Base-by-base conservation (phyloP, 2,329 filamentous ascomycete genomes). In the Penicillium sp. region DNA sequence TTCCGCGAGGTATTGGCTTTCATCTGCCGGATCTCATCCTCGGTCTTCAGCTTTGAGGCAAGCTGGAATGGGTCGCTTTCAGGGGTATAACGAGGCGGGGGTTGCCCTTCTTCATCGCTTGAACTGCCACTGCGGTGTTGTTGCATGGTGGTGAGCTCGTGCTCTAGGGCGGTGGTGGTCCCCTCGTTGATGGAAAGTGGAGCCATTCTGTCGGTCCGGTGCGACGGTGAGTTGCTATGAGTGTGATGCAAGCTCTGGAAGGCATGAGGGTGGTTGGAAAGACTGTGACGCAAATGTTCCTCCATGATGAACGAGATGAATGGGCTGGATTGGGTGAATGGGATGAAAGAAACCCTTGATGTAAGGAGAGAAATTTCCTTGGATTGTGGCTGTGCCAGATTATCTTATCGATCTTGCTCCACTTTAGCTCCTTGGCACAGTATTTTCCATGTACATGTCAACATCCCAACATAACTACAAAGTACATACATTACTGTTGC, bases 1-100 rank as follows among this genome's bases (percentile, higher is more conserved):
- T 92, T 93, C 61, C 87, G 85, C 8, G 89, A 89, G 2, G 86
- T 89, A 71, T 95, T 96, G 56, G 91, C 88, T 61, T 86, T 85
- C 72, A 96, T 93, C 66, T 84, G 80, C 36, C 87, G 83, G 62
- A 97, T 85, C 72, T 97, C 90, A 19, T 82, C 84, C 31, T 86
- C 80, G 21, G 88, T 86, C 78, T 96, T 97, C 72, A 94, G 84
- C 53, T 85, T 86, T 2, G 84, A 84, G 0, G 89, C 86, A 4
- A 97, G 86, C 53, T 87, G 85, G 75, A 91, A 94, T 0, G 93
- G 93, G 67, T 97, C 93, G 68, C 85, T 88, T 63, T 87, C 85
- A 27, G 75, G 73, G 21, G 81, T 84, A 67, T 87, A 84, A 9
- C 79, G 80, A 0, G 87, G 86, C 0, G 75, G 74, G 11, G 70